These are phyloP conservation scores for Monosporascus sp. DNA, from an alignment of 2,329 filamentous ascomycete genomes.

Conservation along the genomic window DNA sequence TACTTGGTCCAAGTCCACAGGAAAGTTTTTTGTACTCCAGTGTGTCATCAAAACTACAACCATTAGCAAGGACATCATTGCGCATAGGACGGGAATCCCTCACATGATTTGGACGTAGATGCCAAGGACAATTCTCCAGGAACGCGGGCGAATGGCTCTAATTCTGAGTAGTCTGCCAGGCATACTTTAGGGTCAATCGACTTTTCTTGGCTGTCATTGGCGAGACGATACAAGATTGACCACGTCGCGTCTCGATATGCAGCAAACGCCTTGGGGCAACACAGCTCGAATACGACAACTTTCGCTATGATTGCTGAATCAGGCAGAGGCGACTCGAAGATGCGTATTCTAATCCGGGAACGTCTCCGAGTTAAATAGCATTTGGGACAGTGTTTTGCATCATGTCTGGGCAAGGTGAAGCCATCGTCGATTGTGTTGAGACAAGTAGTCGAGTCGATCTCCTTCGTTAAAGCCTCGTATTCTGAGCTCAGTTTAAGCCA, in stretches of 20 bases:
- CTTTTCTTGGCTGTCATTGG: constrained; percentile 10
- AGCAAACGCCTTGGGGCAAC: constrained; percentile 28
- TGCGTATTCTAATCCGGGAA: constrained; percentile 28
- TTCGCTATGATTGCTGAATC: constrained; percentile 23
- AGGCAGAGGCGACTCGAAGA: constrained; percentile 37
- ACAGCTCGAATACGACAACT: constrained; percentile 36
- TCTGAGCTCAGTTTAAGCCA: constrained; percentile 24
- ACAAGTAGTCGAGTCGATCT: constrained; percentile 27
- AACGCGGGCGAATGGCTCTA: constrained; percentile 4
- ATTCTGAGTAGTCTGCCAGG: constrained; percentile 13
- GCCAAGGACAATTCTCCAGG: constrained; percentile 12
- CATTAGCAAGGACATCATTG: constrained; percentile 6
- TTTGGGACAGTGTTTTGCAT: constrained; percentile 27
- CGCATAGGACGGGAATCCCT: constrained; percentile 8
- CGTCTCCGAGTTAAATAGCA: constrained; percentile 28
- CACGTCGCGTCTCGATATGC: constrained; percentile 38
- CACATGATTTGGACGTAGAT: constrained; percentile 11
- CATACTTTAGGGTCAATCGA: constrained; percentile 9
- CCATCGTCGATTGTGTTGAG: constrained; percentile 13
- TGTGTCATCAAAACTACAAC: constrained; percentile 36
- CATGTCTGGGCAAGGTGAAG: constrained; percentile 7
- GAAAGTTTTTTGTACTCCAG: constrained; percentile 36
- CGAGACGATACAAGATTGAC: constrained; percentile 28
- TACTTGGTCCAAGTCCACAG: constrained; percentile 34
- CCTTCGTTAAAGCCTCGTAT: constrained; percentile 27